These are phyloP conservation scores for Solanum gracilifrons DNA, from an alignment of 257 asterid species.

Conservation along the genomic window DNA sequence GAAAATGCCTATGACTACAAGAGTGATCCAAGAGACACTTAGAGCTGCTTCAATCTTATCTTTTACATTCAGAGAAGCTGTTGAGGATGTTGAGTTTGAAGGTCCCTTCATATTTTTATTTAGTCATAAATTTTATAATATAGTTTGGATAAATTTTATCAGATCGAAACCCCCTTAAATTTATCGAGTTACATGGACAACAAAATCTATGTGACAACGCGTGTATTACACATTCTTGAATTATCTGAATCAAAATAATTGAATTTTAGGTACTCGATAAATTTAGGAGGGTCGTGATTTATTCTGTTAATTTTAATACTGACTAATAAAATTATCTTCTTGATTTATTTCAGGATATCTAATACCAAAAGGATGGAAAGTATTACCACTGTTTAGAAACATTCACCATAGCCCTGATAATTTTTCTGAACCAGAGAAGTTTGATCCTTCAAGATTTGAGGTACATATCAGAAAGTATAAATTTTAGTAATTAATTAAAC, in stretches of 20 bases:
- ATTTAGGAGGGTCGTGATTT: background rate
- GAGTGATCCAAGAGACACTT: constrained; percentile 72
- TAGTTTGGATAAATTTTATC: background rate
- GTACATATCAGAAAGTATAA: constrained; percentile 11
- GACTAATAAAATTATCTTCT: background rate
- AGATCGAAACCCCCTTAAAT: background rate
- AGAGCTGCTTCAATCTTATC: constrained; percentile 66
- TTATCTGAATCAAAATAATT: background rate
- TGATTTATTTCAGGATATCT: constrained; percentile 37
- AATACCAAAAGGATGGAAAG: constrained; percentile 98
- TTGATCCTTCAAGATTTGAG: constrained; percentile 99
- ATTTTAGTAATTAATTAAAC: background rate
- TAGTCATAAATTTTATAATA: background rate
- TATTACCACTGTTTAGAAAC: constrained; percentile 80
- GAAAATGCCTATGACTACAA: constrained; percentile 56
- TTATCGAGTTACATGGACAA: background rate
- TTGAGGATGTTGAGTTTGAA: constrained; percentile 63
- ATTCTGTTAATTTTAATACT: background rate
- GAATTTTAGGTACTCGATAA: background rate
- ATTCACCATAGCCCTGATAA: constrained; percentile 92
- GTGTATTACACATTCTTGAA: background rate
- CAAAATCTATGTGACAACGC: too few relatives aligned
- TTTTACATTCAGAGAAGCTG: constrained; percentile 78
- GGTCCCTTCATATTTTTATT: constrained; percentile 17
- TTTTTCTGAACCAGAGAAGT: constrained; percentile 87